Evolutionary conservation across 768 basidiomycete genomes (phyloP).

Genomic region (Polyporus arcularius): DNA sequence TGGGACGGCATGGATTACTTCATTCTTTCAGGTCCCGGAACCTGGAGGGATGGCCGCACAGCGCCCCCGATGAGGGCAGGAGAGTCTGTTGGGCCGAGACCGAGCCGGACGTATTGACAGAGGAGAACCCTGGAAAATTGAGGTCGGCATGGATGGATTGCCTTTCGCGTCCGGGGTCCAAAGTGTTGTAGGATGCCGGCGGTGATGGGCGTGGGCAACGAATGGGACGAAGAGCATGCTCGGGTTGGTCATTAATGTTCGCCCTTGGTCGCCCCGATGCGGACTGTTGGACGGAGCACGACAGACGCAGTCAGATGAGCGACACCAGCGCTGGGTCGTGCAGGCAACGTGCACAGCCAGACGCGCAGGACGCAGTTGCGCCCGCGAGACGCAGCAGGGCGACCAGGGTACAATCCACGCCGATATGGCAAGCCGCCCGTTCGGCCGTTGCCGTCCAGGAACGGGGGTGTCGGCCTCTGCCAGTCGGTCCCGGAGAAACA

Average conservation of each 20-base stretch:
- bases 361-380: not conserved
- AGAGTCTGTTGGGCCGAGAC: not conserved
- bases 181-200: constrained; percentile 1
- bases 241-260: not conserved
- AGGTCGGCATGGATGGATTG: constrained; percentile 2
- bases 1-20: constrained; percentile 17
- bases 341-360: constrained; percentile 8
- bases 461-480: not conserved
- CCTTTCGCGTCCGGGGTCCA: constrained; percentile 17
- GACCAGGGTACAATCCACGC: not conserved
- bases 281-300: not conserved
- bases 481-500: not conserved
- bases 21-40: constrained; percentile 5
- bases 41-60: constrained; percentile 2
- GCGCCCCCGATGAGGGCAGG: not conserved
- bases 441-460: not conserved
- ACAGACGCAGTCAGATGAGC: not conserved
- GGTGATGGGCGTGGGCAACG: not conserved
- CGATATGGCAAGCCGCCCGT: not conserved
- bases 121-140: constrained; percentile 13
- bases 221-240: not conserved
- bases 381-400: not conserved
- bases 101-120: not conserved
- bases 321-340: not conserved
- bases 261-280: not conserved